Percentiles rank a stretch among this genome's conserved stretches.
Evolutionary conservation across 2,329 filamentous ascomycete genomes (phyloP).

Genomic region (Neoascochyta sp.): DNA sequence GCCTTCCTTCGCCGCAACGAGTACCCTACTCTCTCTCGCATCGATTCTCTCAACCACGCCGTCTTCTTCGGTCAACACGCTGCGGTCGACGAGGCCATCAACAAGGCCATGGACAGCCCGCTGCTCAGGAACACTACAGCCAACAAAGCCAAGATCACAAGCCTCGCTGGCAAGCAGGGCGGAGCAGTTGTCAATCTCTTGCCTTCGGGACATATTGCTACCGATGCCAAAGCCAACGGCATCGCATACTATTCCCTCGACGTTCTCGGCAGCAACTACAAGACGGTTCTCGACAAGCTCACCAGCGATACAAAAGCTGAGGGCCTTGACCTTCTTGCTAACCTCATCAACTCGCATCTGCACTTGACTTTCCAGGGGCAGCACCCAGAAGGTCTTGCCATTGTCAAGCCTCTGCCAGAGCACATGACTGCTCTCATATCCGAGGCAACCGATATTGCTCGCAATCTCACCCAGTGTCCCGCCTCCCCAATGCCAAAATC

Average conservation of each 20-base stretch:
- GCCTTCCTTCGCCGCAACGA: conserved; percentile 70
- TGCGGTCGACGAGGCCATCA: conserved; percentile 42
- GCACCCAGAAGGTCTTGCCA: conserved; percentile 71
- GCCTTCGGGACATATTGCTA: conserved; percentile 56
- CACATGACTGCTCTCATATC: conserved; percentile 71
- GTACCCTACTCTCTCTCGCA: conserved; percentile 69
- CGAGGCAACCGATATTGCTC: conserved; percentile 68
- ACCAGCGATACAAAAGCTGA: conserved; percentile 50
- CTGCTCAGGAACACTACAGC: conserved; percentile 57
- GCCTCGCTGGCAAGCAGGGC: conserved; percentile 50
- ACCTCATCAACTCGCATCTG: conserved; percentile 78
- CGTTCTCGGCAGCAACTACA: conserved; percentile 62
- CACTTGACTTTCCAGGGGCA: conserved; percentile 79
- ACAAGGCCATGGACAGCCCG: conserved; percentile 38
- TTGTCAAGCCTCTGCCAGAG: conserved; percentile 74
- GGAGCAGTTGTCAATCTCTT: conserved; percentile 59
- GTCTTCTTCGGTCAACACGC: conserved; percentile 68
- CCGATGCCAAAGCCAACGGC: conserved; percentile 62
- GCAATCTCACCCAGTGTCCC: conserved; percentile 71
- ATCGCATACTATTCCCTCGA: conserved; percentile 74
- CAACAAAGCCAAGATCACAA: conserved; percentile 58
- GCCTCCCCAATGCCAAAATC: conserved; percentile 67
- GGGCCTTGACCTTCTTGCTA: conserved; percentile 64
- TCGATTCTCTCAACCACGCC: conserved; percentile 66
- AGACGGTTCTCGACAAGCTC: conserved; percentile 62